Evolutionary conservation across 352 stramenopile genomes (phyloP), one percentile per base, ranked within the genome.

Genomic region (Globisporangium orthogonon): DNA sequence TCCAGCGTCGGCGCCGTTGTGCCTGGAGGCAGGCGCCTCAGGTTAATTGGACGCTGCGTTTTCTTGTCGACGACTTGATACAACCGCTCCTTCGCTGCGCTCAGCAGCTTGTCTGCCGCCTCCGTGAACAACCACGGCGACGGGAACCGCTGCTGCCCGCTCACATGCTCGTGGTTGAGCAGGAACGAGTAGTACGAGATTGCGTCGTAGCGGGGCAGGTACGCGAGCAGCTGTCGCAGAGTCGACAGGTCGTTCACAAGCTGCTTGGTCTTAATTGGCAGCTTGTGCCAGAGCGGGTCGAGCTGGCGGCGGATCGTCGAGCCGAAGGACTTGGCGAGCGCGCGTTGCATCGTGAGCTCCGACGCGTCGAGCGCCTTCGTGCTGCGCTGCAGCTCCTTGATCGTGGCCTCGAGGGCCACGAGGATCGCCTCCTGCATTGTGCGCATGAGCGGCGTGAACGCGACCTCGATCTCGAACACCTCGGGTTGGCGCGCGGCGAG

Each of bases 131-230:
- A 63, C 97, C 97, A 99, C 30, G 96, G 82, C 18, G 91, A 97
- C 9, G 91, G 93, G 46, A 86, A 87, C 62, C 79, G 67, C 73
- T 86, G 69, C 62, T 93, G 65, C 23, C 83, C 63, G 67, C 78
- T 85, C 77, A 96, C 76, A 56, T 91, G 86, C 59, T 98, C 90
- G 55, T 98, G 87, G 43, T 74, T 91, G 39, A 96, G 63, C 5
- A 99, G 68, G 37, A 98, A 90, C n/a, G 78, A 91, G 63, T 97
- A 98, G 70, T 98, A 99, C 15, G 87, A 94, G 52, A 99, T 92
- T 18, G 94, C 95, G 66, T 99, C 97, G 71, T 98, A 98, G 28
- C 92, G 86, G 56, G 98, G 87, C 37, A 99, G 66, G 62, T 97
- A 95, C 52, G 95, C 79, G 51, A 99, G 94, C 50, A 94, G 54